Evolutionary conservation across 139 green algal genomes (phyloP), one percentile per base, ranked within the genome.

Genomic region (Parachlorella kessleri): DNA sequence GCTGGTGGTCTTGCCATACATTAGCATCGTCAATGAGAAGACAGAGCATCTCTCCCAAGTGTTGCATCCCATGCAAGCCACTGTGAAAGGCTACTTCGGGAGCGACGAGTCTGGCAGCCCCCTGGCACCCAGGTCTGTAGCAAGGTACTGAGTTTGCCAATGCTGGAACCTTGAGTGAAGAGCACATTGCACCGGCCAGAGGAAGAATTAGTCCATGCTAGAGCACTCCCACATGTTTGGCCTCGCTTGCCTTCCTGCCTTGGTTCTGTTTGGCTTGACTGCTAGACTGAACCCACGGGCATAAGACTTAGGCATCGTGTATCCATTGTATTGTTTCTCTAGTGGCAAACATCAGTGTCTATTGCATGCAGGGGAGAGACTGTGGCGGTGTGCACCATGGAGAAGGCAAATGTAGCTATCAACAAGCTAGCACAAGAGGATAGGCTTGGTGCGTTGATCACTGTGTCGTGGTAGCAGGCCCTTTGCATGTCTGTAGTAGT

Each of bases 351-450:
- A 59, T 59, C 48, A 59, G 48, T 59, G 48, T 18, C 48, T 54
- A 28, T 39, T 9, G 8, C 30, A 3, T 35, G 33, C 85, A 89
- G 81, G 54, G 78, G 77, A 72, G 68, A 90, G 6, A 89, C 94
- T 55, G 88, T 96, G 41, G 86, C 80, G 48, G 85, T 96, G 63
- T 95, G 87, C 85, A 96, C 92, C 36, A 92, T 95, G 1, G 92
- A 96, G 86, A 96, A 95, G 80, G 92, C 92, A 40, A 95, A 96
- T 54, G 65, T 74, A 8, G 42, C 89, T 3, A 85, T 95, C 38
- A 90, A 86, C 66, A 55, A 35, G 30, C 73, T 92, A 35, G 41
- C 78, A 6, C 59, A 81, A 65, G 84, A 88, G 73, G 75, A 79
- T 1, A 53, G 72, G 37, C 63, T 88, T 55, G 69, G 80, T 76